Percentiles rank a stretch among this genome's conserved stretches.
Conservation (phyloP, 2,329 filamentous ascomycete species). For the Aspergillus hortae region DNA sequence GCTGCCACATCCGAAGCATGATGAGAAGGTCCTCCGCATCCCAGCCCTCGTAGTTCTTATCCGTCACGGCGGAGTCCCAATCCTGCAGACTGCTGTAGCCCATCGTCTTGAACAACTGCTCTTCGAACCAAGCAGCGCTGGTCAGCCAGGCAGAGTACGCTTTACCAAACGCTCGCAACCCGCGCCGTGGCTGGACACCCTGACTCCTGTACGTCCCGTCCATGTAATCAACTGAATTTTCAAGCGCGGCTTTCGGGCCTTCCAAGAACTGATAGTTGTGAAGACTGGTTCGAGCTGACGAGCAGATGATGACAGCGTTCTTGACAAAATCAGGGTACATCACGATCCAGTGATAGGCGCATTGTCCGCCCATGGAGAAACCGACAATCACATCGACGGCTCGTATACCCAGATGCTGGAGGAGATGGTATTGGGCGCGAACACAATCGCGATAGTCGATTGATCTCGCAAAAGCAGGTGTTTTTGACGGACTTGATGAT, state of each 20-base stretch:
- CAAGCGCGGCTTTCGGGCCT: slow-evolving; percentile 43
- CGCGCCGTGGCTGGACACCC: slow-evolving; percentile 16
- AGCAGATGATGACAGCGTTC: slow-evolving; percentile 44
- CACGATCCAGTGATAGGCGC: slow-evolving; percentile 45
- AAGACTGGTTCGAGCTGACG: slow-evolving; percentile 43
- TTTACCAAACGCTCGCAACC: slow-evolving; percentile 44
- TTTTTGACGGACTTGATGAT: slow-evolving; percentile 47
- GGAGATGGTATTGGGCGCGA: slow-evolving; percentile 18
- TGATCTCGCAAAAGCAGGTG: slow-evolving; percentile 42
- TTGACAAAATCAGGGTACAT: slow-evolving; percentile 43
- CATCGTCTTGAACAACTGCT: slow-evolving; percentile 36
- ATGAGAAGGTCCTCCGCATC: slow-evolving; percentile 44
- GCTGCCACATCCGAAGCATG: slow-evolving; percentile 46
- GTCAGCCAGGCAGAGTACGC: slow-evolving; percentile 49
- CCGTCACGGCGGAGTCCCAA: slow-evolving; percentile 31
- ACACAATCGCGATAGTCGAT: not conserved
- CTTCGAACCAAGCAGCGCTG: slow-evolving; percentile 45
- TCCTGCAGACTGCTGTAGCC: slow-evolving; percentile 37
- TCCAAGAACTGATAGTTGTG: slow-evolving; percentile 50
- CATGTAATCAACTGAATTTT: slow-evolving; percentile 41
- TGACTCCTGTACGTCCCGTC: slow-evolving; percentile 18
- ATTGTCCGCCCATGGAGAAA: slow-evolving; percentile 52
- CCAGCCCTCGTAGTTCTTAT: slow-evolving; percentile 37
- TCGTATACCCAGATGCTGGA: slow-evolving; percentile 34
- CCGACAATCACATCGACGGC: slow-evolving; percentile 42